Conservation (phyloP, 768 basidiomycete species). For the Tricholoma sp. region DNA sequence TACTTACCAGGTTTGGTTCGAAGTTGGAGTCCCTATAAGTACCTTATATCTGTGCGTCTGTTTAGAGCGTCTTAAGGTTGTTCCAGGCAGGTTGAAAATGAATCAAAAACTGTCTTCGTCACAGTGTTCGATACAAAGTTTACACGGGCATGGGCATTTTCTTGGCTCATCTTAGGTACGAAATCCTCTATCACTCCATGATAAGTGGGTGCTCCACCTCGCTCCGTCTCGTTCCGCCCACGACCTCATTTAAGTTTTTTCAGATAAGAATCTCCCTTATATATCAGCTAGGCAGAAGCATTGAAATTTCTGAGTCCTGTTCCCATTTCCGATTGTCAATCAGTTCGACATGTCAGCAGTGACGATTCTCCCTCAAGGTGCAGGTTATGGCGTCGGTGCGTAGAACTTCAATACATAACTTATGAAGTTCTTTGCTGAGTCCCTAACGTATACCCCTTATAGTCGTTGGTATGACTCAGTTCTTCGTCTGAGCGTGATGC, state of each 20-base stretch:
- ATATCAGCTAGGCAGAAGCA: background rate
- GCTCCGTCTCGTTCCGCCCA: background rate
- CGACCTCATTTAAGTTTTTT: background rate
- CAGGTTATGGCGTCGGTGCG: conserved; percentile 22
- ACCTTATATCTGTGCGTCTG: background rate
- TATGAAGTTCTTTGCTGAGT: background rate
- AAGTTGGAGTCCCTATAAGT: no score
- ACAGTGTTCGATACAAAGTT: background rate
- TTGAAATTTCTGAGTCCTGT: background rate
- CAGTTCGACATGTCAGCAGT: background rate
- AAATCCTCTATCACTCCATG: background rate
- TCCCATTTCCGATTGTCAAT: background rate
- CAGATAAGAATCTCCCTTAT: background rate
- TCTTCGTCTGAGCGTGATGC: background rate
- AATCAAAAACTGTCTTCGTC: background rate
- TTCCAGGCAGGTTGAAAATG: background rate
- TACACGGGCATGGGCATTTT: background rate
- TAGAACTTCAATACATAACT: background rate
- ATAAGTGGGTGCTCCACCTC: background rate
- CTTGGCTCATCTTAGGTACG: background rate
- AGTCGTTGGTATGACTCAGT: conserved; percentile 45
- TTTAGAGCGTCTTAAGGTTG: no score
- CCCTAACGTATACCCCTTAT: background rate
- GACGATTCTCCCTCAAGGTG: conserved; percentile 11
- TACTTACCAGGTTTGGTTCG: background rate